Evolutionary conservation across 768 basidiomycete genomes (phyloP).

Genomic region (Leucosporidium yakuticum): DNA sequence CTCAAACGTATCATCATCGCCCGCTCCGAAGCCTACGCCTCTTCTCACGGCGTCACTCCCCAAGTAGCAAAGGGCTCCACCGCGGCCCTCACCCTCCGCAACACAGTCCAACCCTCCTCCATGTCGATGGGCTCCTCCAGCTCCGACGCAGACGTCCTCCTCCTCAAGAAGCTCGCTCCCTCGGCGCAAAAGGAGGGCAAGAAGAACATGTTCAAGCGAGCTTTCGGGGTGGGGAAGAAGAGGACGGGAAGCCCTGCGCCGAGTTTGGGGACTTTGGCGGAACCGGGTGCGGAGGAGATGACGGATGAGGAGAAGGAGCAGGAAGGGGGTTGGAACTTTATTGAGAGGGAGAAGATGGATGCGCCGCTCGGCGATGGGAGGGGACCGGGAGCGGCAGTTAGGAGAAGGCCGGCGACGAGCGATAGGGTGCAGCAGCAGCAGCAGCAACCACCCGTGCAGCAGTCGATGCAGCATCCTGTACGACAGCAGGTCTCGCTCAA

Average conservation of each 20-base stretch:
- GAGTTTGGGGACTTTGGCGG: not conserved
- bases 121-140: constrained; percentile 5
- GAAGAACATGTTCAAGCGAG: constrained; percentile 5
- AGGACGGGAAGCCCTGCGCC: not conserved
- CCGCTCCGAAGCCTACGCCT: not conserved
- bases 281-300: constrained; percentile 13
- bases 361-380: no score
- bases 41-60: not conserved
- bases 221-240: constrained; percentile 16
- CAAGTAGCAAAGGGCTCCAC: not conserved
- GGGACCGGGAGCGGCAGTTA: not conserved
- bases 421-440: not conserved
- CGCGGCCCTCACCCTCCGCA: constrained; percentile 24
- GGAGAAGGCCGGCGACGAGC: not conserved
- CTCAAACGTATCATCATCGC: not conserved
- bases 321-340: not conserved
- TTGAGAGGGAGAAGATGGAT: no score
- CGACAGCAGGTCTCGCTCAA: not conserved
- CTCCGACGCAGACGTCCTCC: not conserved
- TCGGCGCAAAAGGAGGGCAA: not conserved
- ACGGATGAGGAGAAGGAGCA: constrained; percentile 4
- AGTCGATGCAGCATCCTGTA: not conserved
- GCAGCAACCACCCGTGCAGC: no score
- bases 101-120: constrained; percentile 22
- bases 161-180: not conserved